Conservation (phyloP, 345 rosid genomes). For the Brassica nigra region DNA sequence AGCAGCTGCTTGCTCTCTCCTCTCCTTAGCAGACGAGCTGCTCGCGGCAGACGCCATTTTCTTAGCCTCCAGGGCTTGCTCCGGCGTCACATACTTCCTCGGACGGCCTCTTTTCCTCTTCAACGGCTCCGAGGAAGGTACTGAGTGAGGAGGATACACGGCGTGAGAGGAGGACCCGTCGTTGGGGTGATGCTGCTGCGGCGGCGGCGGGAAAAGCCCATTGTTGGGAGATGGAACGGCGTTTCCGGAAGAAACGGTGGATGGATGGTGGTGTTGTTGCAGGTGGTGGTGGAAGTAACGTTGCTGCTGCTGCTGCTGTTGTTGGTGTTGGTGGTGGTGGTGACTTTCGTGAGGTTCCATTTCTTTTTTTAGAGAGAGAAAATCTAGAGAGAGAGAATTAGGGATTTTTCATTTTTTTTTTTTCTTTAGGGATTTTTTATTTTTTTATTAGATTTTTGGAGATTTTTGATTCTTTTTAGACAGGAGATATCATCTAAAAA, state of each 20-base stretch:
- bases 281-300: conserved; percentile 43
- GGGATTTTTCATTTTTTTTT: conserved; percentile 24
- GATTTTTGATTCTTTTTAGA: not conserved
- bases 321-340: conserved; percentile 39
- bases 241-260: conserved; percentile 38
- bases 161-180: conserved; percentile 45
- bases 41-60: conserved; percentile 61
- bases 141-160: conserved; percentile 68
- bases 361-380: conserved; percentile 29
- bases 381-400: conserved; percentile 42
- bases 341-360: conserved; percentile 74
- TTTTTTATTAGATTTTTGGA: conserved; percentile 7
- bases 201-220: conserved; percentile 46
- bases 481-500: not conserved
- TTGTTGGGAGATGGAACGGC: conserved; percentile 58
- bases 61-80: conserved; percentile 90
- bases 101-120: conserved; percentile 93
- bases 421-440: conserved; percentile 23
- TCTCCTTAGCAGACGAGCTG: conserved; percentile 47
- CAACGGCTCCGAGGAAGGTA: conserved; percentile 62
- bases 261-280: conserved; percentile 32
- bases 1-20: conserved; percentile 44
- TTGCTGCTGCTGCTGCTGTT: conserved; percentile 35
- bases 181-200: conserved; percentile 41
- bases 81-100: conserved; percentile 93